These are phyloP conservation scores for Paracoccidioides lutzii DNA, from an alignment of 2,329 filamentous ascomycete species.

Conservation along the genomic window DNA sequence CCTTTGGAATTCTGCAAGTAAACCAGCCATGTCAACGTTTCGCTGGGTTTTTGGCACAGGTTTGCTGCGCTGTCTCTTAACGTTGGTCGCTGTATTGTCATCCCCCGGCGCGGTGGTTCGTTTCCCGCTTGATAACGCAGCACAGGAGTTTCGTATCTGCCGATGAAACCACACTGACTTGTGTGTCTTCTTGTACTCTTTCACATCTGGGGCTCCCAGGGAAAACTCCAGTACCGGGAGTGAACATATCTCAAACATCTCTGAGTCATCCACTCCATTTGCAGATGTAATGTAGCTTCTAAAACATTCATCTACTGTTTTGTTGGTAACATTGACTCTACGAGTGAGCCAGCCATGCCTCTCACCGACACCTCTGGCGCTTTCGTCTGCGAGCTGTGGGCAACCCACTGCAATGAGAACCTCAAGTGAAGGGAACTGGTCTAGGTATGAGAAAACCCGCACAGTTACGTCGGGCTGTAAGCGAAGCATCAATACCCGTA, in stretches of 20 bases:
- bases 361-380: slow-evolving; percentile 9
- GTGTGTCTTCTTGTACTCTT: background rate
- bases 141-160: background rate
- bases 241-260: background rate
- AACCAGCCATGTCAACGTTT: slow-evolving; percentile 16
- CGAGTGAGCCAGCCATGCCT: slow-evolving; percentile 19
- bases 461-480: slow-evolving; percentile 21
- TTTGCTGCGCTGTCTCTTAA: background rate
- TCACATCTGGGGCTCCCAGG: slow-evolving; percentile 3
- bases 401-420: slow-evolving; percentile 24
- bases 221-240: slow-evolving; percentile 3
- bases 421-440: slow-evolving; percentile 24
- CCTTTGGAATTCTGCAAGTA: slow-evolving; percentile 22
- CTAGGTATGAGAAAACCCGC: slow-evolving; percentile 23
- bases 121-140: background rate
- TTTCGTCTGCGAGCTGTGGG: slow-evolving; percentile 16
- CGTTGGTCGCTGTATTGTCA: slow-evolving; percentile 6
- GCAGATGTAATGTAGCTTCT: background rate
- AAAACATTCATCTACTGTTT: background rate
- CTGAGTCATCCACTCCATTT: no score
- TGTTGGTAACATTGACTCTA: background rate
- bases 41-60: slow-evolving; percentile 16
- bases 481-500: slow-evolving; percentile 26
- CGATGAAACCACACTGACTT: background rate
- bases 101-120: background rate